Percentiles rank a stretch among this genome's conserved stretches.
These are phyloP conservation scores for Goffeauzyma gilvescens DNA, from an alignment of 768 basidiomycete genomes.

Conservation along the genomic window DNA sequence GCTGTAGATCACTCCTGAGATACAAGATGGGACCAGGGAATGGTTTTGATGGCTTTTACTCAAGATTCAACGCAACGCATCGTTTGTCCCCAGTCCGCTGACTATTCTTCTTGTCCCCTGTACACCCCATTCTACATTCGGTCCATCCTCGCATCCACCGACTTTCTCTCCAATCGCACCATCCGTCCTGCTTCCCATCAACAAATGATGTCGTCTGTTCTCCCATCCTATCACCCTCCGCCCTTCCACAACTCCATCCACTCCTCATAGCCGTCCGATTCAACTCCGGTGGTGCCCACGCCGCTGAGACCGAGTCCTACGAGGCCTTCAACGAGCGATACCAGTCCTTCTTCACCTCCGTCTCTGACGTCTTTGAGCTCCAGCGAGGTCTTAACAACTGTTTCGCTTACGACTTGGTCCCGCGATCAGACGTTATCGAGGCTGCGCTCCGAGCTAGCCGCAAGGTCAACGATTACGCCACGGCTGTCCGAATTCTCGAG, in stretches of 20 bases:
- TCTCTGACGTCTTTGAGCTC: conserved; percentile 92
- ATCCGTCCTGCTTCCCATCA: no score
- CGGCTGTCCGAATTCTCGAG: conserved; percentile 88
- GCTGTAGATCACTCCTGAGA: no score
- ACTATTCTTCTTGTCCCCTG: no score
- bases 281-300: conserved; percentile 34
- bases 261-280: conserved; percentile 14
- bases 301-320: conserved; percentile 74
- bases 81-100: no score
- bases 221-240: background rate
- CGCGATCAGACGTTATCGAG: conserved; percentile 26
- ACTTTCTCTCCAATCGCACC: no score
- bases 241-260: background rate
- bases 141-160: no score
- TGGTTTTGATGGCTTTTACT: no score
- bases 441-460: conserved; percentile 34
- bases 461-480: conserved; percentile 89
- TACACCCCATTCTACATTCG: no score
- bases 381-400: conserved; percentile 99
- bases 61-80: no score
- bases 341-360: conserved; percentile 75
- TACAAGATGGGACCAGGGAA: no score
- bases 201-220: no score
- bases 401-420: conserved; percentile 73
- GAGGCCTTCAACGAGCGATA: conserved; percentile 89